Evolutionary conservation across 305 asterid species (phyloP).

Genomic region (Solanum chacoense): DNA sequence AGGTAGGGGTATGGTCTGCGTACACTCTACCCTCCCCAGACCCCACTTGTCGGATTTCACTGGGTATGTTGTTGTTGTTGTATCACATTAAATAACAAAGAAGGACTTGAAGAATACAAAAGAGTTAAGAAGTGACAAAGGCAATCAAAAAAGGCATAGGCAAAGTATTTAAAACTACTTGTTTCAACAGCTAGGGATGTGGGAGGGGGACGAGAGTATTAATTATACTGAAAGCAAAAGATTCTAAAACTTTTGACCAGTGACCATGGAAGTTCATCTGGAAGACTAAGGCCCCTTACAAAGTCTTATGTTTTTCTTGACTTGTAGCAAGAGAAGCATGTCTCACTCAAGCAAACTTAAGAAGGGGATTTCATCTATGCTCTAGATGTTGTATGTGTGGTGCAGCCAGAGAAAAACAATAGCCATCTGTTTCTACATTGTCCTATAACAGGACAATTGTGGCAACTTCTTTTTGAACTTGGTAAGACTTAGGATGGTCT

Average conservation of each 20-base stretch:
- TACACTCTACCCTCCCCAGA: neutral
- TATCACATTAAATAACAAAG: neutral
- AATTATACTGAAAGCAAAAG: neutral
- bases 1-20: neutral
- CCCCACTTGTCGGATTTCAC: neutral
- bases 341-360: neutral
- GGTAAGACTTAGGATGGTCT: neutral
- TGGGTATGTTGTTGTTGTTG: neutral
- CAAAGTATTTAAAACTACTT: neutral
- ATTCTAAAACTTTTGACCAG: neutral
- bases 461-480: neutral
- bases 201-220: neutral
- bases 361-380: neutral
- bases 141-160: neutral
- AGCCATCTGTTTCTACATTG: neutral
- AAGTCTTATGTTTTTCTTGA: neutral
- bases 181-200: neutral
- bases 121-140: neutral
- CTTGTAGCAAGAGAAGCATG: neutral
- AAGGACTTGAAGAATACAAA: neutral
- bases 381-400: neutral
- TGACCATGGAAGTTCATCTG: neutral
- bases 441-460: neutral
- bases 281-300: neutral
- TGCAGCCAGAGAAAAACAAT: neutral